Evolutionary conservation across 805 yeast species (phyloP).

Genomic region (Suhomyces sp.): DNA sequence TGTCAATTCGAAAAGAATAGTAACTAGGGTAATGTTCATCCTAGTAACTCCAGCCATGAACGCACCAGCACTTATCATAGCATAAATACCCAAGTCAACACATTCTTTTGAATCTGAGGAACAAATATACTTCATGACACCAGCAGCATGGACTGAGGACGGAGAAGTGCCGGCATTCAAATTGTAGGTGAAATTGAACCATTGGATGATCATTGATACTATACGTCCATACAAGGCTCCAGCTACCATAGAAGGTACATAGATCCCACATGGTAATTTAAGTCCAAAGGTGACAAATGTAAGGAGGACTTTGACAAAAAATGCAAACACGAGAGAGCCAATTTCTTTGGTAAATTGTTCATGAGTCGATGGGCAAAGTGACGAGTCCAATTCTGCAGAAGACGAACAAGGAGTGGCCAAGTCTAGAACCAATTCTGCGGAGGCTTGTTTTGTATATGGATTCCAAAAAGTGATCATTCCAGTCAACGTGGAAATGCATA

Average conservation of each 20-base stretch:
- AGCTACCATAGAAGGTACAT: slow-evolving; percentile 62
- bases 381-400: slow-evolving; percentile 18
- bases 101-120: slow-evolving; percentile 18
- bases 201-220: slow-evolving; percentile 45
- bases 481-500: slow-evolving; percentile 44
- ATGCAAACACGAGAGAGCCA: slow-evolving; percentile 36
- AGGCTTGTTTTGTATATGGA: slow-evolving; percentile 48
- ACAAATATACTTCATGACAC: slow-evolving; percentile 16
- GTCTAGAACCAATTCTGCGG: slow-evolving; percentile 48
- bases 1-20: slow-evolving; percentile 53
- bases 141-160: slow-evolving; percentile 3
- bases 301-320: slow-evolving; percentile 43
- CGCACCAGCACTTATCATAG: slow-evolving; percentile 56
- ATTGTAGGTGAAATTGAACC: slow-evolving; percentile 23
- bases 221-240: slow-evolving; percentile 61
- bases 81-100: slow-evolving; percentile 50
- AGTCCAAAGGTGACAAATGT: slow-evolving; percentile 58
- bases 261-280: slow-evolving; percentile 59
- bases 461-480: slow-evolving; percentile 49
- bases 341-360: slow-evolving; percentile 32
- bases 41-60: slow-evolving; percentile 59
- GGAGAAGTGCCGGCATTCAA: slow-evolving; percentile 1
- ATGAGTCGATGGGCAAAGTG: slow-evolving; percentile 30
- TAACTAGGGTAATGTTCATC: slow-evolving; percentile 53
- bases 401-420: slow-evolving; percentile 51